A percentile compares a stretch with the other conserved stretches of the same genome.
Evolutionary conservation across 148 eudicot genomes (phyloP).

Genomic region (Rhododendron williamsianum): DNA sequence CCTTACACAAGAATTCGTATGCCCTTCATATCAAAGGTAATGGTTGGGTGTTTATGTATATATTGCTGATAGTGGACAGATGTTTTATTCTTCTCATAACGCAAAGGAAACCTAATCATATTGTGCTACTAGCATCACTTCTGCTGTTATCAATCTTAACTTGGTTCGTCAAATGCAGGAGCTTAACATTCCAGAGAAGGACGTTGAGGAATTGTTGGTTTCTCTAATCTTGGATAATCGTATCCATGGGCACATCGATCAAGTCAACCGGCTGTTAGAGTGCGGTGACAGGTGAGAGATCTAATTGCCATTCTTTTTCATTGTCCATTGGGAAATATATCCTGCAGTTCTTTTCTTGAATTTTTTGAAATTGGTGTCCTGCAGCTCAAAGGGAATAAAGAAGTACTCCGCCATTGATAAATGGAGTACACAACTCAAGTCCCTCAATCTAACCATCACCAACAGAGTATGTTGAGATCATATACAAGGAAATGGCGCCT

Average conservation of each 20-base stretch:
- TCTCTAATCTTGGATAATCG: conserved; percentile 90
- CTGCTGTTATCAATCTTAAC: background rate
- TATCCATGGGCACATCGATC: conserved; percentile 92
- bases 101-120: background rate
- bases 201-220: conserved; percentile 83
- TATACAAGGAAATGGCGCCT: background rate
- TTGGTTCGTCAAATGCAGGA: conserved; percentile 37
- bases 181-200: conserved; percentile 89
- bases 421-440: conserved; percentile 86
- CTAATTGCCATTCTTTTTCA: background rate
- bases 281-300: conserved; percentile 64
- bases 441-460: conserved; percentile 62
- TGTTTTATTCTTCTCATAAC: too few relatives aligned
- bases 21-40: conserved; percentile 92
- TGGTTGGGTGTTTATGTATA: background rate
- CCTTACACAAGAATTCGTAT: conserved; percentile 96
- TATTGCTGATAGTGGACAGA: background rate
- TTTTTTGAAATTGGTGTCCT: background rate
- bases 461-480: conserved; percentile 61
- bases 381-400: conserved; percentile 89
- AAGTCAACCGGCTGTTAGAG: conserved; percentile 82
- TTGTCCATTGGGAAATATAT: background rate
- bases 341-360: too few relatives aligned
- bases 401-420: conserved; percentile 92
- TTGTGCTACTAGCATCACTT: background rate